Conservation (phyloP, 2,329 filamentous ascomycete species). For the Ophioceras dolichostomum region DNA sequence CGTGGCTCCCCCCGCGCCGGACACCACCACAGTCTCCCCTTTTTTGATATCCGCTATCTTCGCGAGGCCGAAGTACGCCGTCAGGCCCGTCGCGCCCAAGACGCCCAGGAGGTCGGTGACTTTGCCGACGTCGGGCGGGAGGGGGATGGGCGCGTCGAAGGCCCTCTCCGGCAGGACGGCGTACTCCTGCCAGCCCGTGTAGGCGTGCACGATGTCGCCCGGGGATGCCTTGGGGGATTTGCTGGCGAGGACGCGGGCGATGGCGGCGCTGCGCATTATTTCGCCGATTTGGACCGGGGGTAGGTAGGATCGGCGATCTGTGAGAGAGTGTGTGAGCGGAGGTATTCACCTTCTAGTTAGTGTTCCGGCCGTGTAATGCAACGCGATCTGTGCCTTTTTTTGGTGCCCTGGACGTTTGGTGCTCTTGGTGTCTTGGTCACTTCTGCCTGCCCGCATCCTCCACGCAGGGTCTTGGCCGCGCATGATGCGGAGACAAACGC, state of each 20-base stretch:
- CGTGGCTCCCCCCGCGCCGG: constrained; percentile 55
- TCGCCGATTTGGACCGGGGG: constrained; percentile 47
- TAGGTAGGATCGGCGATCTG: constrained; percentile 32
- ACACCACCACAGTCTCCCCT: constrained; percentile 55
- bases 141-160: constrained; percentile 12
- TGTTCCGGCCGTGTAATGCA: too few relatives aligned
- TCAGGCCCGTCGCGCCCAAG: constrained; percentile 47
- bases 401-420: too few relatives aligned
- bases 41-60: constrained; percentile 41
- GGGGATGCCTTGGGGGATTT: constrained; percentile 31
- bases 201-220: constrained; percentile 37
- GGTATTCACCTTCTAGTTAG: too few relatives aligned
- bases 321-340: neutral
- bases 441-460: too few relatives aligned
- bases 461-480: too few relatives aligned
- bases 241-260: constrained; percentile 38
- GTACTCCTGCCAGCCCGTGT: constrained; percentile 45
- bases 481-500: too few relatives aligned
- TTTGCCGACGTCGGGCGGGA: constrained; percentile 11
- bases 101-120: constrained; percentile 39
- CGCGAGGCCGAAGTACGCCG: constrained; percentile 53
- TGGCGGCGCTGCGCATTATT: constrained; percentile 43
- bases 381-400: too few relatives aligned
- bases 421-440: too few relatives aligned
- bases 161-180: constrained; percentile 34